Conservation (phyloP, 805 yeast species). For the Metschnikowia baotianmanensis region DNA sequence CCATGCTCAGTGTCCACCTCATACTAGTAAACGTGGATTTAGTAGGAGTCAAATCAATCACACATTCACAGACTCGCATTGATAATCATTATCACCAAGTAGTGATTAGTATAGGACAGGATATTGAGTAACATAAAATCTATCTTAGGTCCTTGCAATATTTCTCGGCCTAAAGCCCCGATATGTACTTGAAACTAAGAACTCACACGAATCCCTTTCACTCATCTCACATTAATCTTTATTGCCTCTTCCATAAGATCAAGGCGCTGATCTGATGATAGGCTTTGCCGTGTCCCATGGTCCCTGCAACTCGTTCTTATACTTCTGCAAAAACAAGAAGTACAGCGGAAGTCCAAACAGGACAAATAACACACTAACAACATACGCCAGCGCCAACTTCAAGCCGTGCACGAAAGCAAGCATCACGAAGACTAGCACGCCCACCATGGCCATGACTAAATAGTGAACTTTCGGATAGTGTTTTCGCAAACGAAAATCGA, state of each 20-base stretch:
- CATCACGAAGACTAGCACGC: constrained; percentile 26
- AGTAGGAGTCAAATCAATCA: no score
- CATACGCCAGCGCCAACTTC: constrained; percentile 48
- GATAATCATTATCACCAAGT: no score
- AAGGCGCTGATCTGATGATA: constrained; percentile 28
- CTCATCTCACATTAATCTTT: neutral
- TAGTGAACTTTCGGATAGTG: constrained; percentile 25
- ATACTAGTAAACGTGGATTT: no score
- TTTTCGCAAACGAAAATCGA: constrained; percentile 58
- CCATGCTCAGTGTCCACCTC: no score
- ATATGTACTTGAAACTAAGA: no score
- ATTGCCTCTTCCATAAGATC: neutral
- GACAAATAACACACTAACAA: constrained; percentile 47
- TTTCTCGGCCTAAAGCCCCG: no score
- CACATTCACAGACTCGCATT: no score
- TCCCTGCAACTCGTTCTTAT: constrained; percentile 83
- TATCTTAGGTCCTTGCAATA: no score
- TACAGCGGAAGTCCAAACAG: constrained; percentile 56
- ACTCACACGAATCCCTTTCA: neutral
- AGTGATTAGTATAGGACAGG: no score
- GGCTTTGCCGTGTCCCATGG: constrained; percentile 94
- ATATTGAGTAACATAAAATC: no score
- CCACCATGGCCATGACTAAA: constrained; percentile 25
- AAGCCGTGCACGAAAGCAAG: constrained; percentile 23
- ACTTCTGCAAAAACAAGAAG: constrained; percentile 68